Evolutionary conservation across 1,284 basidiomycete genomes (phyloP).

Genomic region (Rhodotorula sp.): DNA sequence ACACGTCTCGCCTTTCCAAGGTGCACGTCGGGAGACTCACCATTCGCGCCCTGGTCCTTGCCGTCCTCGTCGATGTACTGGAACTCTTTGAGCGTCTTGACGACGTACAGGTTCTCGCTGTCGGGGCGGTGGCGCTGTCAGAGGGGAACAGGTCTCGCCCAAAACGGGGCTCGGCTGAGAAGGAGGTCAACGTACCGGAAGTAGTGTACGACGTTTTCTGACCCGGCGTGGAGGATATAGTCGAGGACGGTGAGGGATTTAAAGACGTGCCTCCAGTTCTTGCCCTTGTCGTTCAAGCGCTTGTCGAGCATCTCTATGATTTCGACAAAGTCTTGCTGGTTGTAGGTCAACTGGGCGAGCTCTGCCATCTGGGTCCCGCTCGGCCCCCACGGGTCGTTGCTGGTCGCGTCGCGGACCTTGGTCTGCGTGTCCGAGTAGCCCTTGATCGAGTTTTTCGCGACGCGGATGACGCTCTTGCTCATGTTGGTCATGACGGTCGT

Average conservation of each 20-base stretch:
- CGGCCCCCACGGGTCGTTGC: conserved; percentile 99
- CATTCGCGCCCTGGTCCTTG: conserved; percentile 97
- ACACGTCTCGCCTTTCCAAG: background rate
- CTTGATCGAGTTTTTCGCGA: conserved; percentile 41
- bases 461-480: conserved; percentile 38
- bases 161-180: background rate
- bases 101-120: conserved; percentile 88
- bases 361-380: conserved; percentile 99
- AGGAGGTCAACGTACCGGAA: conserved; percentile 58
- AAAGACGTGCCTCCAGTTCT: conserved; percentile 99
- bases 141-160: too few relatives aligned
- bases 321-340: conserved; percentile 97
- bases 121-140: background rate
- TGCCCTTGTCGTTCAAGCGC: conserved; percentile 97
- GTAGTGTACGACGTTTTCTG: conserved; percentile 97
- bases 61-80: conserved; percentile 93
- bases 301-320: conserved; percentile 99
- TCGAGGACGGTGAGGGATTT: conserved; percentile 97
- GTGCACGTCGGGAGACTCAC: conserved; percentile 30
- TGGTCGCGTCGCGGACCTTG: conserved; percentile 80
- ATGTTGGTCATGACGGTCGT: conserved; percentile 31
- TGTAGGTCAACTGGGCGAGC: conserved; percentile 94
- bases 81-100: conserved; percentile 99
- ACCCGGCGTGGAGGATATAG: conserved; percentile 93
- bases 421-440: conserved; percentile 42